A percentile compares a stretch with the other conserved stretches of the same genome.
Conservation (phyloP, 768 basidiomycete species). For the Daedaleopsis nitida region DNA sequence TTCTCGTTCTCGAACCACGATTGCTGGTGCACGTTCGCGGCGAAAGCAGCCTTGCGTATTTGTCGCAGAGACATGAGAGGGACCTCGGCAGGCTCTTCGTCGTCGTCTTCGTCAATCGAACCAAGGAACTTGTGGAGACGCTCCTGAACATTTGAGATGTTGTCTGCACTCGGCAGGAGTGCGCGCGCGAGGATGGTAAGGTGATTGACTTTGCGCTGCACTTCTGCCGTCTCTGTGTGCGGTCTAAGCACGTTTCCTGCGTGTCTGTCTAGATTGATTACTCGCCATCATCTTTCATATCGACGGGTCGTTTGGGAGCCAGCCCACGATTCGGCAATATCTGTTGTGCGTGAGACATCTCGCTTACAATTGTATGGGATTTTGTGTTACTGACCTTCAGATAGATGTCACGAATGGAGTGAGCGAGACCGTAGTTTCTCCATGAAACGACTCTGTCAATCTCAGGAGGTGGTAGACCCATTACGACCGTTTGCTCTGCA, state of each 20-base stretch:
- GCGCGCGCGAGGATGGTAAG: conserved; percentile 40
- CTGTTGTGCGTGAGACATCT: conserved; percentile 23
- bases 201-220: conserved; percentile 43
- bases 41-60: conserved; percentile 41
- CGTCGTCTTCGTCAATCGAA: conserved; percentile 27
- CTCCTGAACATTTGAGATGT: conserved; percentile 33
- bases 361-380: too few relatives aligned
- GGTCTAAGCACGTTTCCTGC: background rate
- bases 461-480: conserved; percentile 45
- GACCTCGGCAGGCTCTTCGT: conserved; percentile 14
- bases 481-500: conserved; percentile 41
- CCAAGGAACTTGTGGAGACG: conserved; percentile 36
- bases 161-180: conserved; percentile 40
- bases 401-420: conserved; percentile 39
- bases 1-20: conserved; percentile 42
- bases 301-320: conserved; percentile 22
- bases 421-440: conserved; percentile 46
- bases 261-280: background rate
- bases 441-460: conserved; percentile 37
- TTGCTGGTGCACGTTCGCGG: conserved; percentile 38
- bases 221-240: conserved; percentile 33
- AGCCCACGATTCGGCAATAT: conserved; percentile 45
- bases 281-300: background rate
- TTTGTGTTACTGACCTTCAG: conserved; percentile 34
- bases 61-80: conserved; percentile 36